A percentile compares a stretch with the other conserved stretches of the same genome.
These are phyloP conservation scores for Crithidia acanthocephali DNA, from an alignment of 208 protist species.

Conservation along the genomic window DNA sequence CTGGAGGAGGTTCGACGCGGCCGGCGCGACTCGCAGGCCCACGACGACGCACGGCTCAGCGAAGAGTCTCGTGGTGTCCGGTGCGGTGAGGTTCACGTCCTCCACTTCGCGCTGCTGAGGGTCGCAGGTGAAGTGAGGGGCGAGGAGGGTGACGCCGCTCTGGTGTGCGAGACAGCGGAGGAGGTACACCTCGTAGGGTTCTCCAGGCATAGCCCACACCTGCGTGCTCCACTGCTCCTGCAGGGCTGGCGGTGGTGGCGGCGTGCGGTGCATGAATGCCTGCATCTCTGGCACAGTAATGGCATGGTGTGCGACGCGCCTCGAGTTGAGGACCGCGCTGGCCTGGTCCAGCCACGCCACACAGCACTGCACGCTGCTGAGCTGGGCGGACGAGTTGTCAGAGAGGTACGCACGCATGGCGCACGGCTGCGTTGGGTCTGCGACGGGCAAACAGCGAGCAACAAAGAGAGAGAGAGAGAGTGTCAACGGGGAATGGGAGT, in stretches of 20 bases:
- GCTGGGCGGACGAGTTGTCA: neutral
- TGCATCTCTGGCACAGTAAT: constrained; percentile 34
- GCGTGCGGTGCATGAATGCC: constrained; percentile 29
- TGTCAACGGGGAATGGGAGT: no score
- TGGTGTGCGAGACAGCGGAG: constrained; percentile 64
- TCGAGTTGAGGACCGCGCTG: constrained; percentile 38
- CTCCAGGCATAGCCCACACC: constrained; percentile 61
- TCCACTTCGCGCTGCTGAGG: neutral
- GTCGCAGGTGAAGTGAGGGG: constrained; percentile 16
- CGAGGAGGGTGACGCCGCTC: constrained; percentile 22
- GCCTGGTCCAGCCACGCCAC: constrained; percentile 44
- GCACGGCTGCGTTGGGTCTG: neutral
- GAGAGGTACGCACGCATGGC: neutral
- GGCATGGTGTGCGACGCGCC: constrained; percentile 12
- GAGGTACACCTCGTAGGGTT: constrained; percentile 67
- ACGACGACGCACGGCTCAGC: constrained; percentile 48
- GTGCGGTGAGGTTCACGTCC: no score
- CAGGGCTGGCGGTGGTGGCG: constrained; percentile 50
- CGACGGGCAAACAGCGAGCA: no score
- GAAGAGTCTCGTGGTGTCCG: constrained; percentile 2
- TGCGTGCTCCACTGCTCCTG: constrained; percentile 50
- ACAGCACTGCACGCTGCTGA: constrained; percentile 5
- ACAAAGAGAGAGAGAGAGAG: neutral
- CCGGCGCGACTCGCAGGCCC: constrained; percentile 48
- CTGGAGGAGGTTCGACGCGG: constrained; percentile 48